Base-by-base conservation (phyloP, 177 flowering plant genomes). In the Vitis hybrid region DNA sequence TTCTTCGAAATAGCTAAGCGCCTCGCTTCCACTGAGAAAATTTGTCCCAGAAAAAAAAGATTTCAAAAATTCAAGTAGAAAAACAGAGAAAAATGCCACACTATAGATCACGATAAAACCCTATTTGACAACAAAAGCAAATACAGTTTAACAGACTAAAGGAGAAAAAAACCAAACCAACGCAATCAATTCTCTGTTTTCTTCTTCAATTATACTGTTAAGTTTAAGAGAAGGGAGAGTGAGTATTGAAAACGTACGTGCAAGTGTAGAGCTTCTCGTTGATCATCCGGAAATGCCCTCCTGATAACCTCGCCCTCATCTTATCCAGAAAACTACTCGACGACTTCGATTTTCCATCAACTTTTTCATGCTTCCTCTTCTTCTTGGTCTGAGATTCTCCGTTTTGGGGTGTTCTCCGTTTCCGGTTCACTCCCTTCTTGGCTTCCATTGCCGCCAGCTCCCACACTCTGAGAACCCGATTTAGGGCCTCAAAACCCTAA, bases 221-320 rank as follows among this genome's bases (percentile, higher is more conserved):
- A 40, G 45, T 4, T 40, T 40, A 40, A 40, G 45, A 5, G 30
- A 50, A 15, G 6, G 64, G 2, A 45, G 9, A 32, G 48, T 14
- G 14, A 13, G 63, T 26, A 40, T 18, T 11, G 13, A 40, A 50
- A 34, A 30, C 18, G 26, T 79, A 93, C 98, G 85, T 85, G 91
- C 96, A 93, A 82, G 98, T 93, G 77, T 93, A 95, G 71, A 95
- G 87, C 88, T 91, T 93, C 80, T 95, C 97, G 71, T 95, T 95
- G 15, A 95, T 68, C 99, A 90, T 93, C 78, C 99, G 86, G 60
- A 95, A 93, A 79, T 90, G 94, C 2, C 98, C 96, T 17, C 96
- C 98, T 0, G 91, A 77, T 73, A 95, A 80, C 77, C 78, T 88
- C 11, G 94, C 97, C 75, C 79, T 81, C 97, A 93, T 91, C 97